phyloP scores from a whole-genome alignment of 2,329 filamentous ascomycete species.

The Endothia cerciana region DNA sequence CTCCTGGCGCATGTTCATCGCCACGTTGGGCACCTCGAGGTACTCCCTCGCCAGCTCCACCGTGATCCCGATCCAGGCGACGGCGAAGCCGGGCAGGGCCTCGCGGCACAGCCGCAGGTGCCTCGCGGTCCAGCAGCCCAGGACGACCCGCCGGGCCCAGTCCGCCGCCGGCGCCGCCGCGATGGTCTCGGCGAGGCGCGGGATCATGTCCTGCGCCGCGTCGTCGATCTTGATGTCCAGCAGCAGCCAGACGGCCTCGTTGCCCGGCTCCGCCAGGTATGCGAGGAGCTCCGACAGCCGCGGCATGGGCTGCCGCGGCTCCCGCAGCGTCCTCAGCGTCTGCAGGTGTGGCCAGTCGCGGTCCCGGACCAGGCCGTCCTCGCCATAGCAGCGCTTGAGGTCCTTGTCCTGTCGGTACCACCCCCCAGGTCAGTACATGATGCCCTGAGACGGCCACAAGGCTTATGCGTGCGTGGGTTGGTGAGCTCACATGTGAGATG shows the following conservation, averaged over 20 bases:
- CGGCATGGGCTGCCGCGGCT: conserved; percentile 74
- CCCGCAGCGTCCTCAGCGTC: conserved; percentile 66
- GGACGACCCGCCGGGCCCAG: conserved; percentile 75
- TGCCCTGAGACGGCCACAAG: too few relatives aligned
- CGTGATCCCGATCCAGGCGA: conserved; percentile 72
- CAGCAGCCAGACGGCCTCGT: conserved; percentile 76
- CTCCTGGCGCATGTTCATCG: conserved; percentile 77
- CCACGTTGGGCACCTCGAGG: conserved; percentile 65
- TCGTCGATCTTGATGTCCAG: conserved; percentile 91
- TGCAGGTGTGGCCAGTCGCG: conserved; percentile 76
- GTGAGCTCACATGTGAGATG: conserved; percentile 70
- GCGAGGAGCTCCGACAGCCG: conserved; percentile 73
- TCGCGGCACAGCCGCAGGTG: conserved; percentile 60
- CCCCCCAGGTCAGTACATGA: too few relatives aligned
- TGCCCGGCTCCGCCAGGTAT: conserved; percentile 67
- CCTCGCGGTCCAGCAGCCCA: conserved; percentile 71
- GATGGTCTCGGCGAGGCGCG: conserved; percentile 67
- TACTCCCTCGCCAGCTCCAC: conserved; percentile 72
- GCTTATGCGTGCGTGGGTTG: background rate
- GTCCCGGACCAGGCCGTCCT: conserved; percentile 72
- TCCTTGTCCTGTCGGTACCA: conserved; percentile 57
- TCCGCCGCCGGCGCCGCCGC: conserved; percentile 48
- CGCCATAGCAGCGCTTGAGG: conserved; percentile 80
- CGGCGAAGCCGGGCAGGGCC: conserved; percentile 64
- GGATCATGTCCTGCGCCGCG: conserved; percentile 70